phyloP scores from a whole-genome alignment of 495 filamentous ascomycete genomes.

The Mytilinidion resinicola region DNA sequence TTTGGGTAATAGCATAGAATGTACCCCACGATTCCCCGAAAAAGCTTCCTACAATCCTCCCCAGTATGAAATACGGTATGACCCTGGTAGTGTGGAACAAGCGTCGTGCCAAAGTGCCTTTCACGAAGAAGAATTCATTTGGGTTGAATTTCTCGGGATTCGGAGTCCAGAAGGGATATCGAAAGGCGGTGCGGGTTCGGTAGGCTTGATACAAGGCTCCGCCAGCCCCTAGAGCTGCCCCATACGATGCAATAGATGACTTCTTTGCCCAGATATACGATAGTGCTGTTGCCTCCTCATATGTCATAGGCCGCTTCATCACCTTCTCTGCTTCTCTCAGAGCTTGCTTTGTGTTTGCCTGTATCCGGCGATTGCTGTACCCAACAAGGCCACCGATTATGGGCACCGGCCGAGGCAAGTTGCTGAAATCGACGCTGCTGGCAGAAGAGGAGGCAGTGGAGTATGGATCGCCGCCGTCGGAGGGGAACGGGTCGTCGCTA shows the following conservation, averaged over 20 bases:
- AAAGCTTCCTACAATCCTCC: background rate
- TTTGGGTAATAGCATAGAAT: background rate
- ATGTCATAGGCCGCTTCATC: background rate
- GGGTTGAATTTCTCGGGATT: slow-evolving; percentile 14
- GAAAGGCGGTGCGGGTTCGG: background rate
- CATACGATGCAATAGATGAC: background rate
- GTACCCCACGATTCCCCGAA: background rate
- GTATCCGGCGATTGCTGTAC: background rate
- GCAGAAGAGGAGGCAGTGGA: background rate
- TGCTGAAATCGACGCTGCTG: background rate
- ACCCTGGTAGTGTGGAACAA: slow-evolving; percentile 8
- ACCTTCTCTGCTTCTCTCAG: background rate
- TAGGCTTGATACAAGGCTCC: slow-evolving; percentile 1
- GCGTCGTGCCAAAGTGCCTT: slow-evolving; percentile 1
- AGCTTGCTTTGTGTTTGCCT: background rate
- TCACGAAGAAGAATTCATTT: background rate
- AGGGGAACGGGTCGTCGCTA: background rate
- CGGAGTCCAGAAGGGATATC: slow-evolving; percentile 16
- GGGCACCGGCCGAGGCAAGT: background rate
- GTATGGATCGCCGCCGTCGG: background rate
- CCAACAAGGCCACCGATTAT: slow-evolving; percentile 8
- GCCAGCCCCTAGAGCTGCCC: background rate
- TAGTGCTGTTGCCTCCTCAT: slow-evolving; percentile 1
- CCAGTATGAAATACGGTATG: background rate
- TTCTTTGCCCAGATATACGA: background rate